Percentiles rank a stretch among this genome's conserved stretches.
These are phyloP conservation scores for Clonostachys rhizophaga DNA, from an alignment of 2,329 filamentous ascomycete genomes.

Conservation along the genomic window DNA sequence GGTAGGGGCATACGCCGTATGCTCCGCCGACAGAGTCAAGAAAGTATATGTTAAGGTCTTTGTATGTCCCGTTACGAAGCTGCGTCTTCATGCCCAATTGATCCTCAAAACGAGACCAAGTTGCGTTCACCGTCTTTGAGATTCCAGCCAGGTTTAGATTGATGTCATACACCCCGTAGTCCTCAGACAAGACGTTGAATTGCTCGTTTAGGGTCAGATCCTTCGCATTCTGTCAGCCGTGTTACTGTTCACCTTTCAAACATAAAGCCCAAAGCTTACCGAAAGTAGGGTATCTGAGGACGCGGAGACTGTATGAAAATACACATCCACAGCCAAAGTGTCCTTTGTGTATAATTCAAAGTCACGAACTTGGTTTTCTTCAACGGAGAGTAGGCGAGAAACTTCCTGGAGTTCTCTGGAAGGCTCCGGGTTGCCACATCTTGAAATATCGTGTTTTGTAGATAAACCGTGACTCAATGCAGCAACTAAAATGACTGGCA, in stretches of 20 bases:
- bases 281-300: not conserved
- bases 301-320: constrained; percentile 4
- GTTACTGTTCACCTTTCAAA: not conserved
- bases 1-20: constrained; percentile 43
- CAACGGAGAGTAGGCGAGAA: not conserved
- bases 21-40: constrained; percentile 18
- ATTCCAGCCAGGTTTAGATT: constrained; percentile 17
- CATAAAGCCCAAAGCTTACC: not conserved
- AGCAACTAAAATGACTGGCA: no score
- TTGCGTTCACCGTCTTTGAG: constrained; percentile 20
- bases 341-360: constrained; percentile 7
- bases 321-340: constrained; percentile 8
- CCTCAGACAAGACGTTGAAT: constrained; percentile 14
- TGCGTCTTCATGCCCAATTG: constrained; percentile 37
- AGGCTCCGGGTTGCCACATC: constrained; percentile 2
- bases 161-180: constrained; percentile 10
- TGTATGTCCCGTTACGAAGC: constrained; percentile 34
- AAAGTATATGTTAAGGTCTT: constrained; percentile 42
- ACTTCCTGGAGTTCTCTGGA: not conserved
- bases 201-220: constrained; percentile 12
- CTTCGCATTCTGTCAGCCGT: not conserved
- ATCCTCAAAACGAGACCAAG: constrained; percentile 14
- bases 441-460: no score
- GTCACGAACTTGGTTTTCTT: constrained; percentile 1
- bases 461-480: no score